Evolutionary conservation across 768 basidiomycete species (phyloP), one percentile per base, ranked within the genome.

Genomic region (Leccinum disarticulatum): DNA sequence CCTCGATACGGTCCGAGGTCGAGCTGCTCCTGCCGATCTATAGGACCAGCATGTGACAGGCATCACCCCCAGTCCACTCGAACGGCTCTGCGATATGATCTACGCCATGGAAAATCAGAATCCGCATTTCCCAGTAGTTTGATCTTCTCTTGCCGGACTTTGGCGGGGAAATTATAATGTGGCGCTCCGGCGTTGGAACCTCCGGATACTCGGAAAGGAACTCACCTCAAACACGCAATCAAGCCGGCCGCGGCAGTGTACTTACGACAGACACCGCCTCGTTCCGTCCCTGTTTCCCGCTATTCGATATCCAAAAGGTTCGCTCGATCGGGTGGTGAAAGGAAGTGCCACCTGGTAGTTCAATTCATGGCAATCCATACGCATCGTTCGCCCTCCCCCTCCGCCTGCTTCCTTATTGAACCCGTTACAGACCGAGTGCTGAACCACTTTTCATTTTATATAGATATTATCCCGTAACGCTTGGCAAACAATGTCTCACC

Each of bases 131-230:
- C 38, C 14, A 11, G 17, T 27, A 49, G 64, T 58, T 55, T 41
- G 38, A 41, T 41, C 38, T 41, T 41, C 57, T 56, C 54, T 47
- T 3, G 13, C 49, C 52, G 61, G 65, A 11, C 36, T 41, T 61
- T 52, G 52, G 53, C 57, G 66, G 55, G 15, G 35, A 60, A 4
- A 48, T 48, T n/a, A 48, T 52, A 31, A 13, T 38, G 59, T 62
- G 63, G 62, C 55, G 17, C 22, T 48, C 66, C 66, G 66, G 66
- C 43, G 28, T 33, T 15, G 7, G 14, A 48, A 31, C 56, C 56
- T 11, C 66, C 66, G 66, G 63, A 55, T 57, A 38, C 50, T 47
- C 11, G 25, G 38, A 56, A 47, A 33, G 30, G 30, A 27, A n/a
- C n/a, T 6, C 27, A 27, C 28, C n/a, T 13, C 8, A 27, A 27